Conservation (phyloP, 1,284 basidiomycete genomes). For the Peniophora sp. region DNA sequence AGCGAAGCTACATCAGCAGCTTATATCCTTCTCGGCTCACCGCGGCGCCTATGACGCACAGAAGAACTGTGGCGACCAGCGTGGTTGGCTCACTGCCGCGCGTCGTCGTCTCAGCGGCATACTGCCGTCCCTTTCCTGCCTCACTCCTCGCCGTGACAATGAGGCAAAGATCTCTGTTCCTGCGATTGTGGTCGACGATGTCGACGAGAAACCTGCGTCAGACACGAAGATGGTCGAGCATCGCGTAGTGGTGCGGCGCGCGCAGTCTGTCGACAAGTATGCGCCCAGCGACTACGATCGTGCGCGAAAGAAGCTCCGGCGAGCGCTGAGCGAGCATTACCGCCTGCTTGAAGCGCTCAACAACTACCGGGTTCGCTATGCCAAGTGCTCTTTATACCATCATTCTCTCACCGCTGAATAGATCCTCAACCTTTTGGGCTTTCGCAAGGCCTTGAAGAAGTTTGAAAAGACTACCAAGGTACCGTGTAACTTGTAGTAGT, state of each 20-base stretch:
- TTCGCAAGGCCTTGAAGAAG: constrained; percentile 90
- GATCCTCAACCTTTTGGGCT: constrained; percentile 86
- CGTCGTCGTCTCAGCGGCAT: background rate
- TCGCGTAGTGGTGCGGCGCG: background rate
- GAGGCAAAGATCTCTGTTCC: too few species aligned
- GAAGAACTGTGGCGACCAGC: background rate
- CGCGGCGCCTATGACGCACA: constrained; percentile 49
- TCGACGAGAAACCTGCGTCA: background rate
- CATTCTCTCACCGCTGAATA: constrained; percentile 20
- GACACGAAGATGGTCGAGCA: too few species aligned
- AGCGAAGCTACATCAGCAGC: constrained; percentile 37
- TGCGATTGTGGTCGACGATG: background rate
- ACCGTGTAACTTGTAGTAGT: constrained; percentile 7
- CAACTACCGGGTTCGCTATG: constrained; percentile 67
- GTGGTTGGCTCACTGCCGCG: background rate
- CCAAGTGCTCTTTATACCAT: background rate
- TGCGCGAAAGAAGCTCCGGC: constrained; percentile 78
- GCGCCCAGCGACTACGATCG: constrained; percentile 78
- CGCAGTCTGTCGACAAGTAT: constrained; percentile 8
- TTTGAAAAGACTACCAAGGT: constrained; percentile 84
- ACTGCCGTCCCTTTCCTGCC: background rate
- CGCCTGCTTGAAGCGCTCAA: constrained; percentile 75
- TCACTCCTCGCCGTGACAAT: background rate
- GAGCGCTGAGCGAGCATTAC: constrained; percentile 83
- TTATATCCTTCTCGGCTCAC: constrained; percentile 70